These are phyloP conservation scores for Nigrospora oryzae DNA, from an alignment of 2,329 filamentous ascomycete genomes.

Conservation along the genomic window DNA sequence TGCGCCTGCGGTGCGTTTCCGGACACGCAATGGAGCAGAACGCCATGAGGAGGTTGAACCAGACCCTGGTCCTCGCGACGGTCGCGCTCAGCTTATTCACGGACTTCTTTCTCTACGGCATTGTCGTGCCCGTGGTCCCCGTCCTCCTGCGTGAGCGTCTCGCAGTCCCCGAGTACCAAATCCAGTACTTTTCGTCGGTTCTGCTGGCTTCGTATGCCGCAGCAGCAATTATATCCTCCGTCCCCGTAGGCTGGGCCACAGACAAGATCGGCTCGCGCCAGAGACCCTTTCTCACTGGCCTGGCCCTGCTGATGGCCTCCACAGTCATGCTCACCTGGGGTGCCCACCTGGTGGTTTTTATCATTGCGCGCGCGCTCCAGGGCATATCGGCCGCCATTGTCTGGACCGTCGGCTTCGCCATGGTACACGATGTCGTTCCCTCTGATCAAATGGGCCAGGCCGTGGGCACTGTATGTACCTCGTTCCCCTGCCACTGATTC, in stretches of 20 bases:
- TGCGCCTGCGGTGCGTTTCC: too few relatives aligned
- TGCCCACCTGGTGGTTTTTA: slow-evolving; percentile 33
- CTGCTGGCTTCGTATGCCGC: too few relatives aligned
- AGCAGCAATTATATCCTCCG: too few relatives aligned
- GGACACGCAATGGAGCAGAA: too few relatives aligned
- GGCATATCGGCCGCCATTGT: slow-evolving; percentile 51
- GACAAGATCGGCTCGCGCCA: slow-evolving; percentile 44
- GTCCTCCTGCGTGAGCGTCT: not conserved
- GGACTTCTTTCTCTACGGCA: not conserved
- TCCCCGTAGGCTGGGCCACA: slow-evolving; percentile 28
- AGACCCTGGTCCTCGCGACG: too few relatives aligned
- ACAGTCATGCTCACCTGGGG: slow-evolving; percentile 47
- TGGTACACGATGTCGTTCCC: slow-evolving; percentile 49
- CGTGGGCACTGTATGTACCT: slow-evolving; percentile 42
- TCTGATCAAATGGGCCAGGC: slow-evolving; percentile 45
- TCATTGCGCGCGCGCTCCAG: slow-evolving; percentile 45
- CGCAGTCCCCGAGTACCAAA: not conserved
- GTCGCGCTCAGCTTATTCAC: too few relatives aligned
- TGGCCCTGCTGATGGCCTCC: slow-evolving; percentile 40
- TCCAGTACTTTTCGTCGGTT: too few relatives aligned
- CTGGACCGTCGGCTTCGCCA: slow-evolving; percentile 43
- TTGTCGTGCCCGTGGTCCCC: not conserved
- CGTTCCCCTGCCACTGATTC: too few relatives aligned
- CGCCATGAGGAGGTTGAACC: too few relatives aligned
- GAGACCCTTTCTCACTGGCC: slow-evolving; percentile 47